Evolutionary conservation across 164 flowering plant genomes (phyloP).

Genomic region (Buxus sempervirens): DNA sequence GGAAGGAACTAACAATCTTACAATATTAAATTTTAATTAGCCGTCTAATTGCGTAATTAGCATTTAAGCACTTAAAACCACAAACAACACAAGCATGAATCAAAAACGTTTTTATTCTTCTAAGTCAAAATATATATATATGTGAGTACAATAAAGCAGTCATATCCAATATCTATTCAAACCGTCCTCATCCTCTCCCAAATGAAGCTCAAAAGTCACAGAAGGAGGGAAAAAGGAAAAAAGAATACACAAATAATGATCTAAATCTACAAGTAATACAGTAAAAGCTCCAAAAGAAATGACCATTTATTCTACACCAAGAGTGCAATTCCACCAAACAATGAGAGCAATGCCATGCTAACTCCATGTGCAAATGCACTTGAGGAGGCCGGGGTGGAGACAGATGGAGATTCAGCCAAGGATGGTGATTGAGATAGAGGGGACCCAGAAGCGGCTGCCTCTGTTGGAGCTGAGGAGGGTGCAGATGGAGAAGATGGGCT

Average conservation of each 20-base stretch:
- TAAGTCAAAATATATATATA: slow-evolving; percentile 28
- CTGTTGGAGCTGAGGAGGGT: neutral
- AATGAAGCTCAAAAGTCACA: slow-evolving; percentile 24
- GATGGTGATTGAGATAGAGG: neutral
- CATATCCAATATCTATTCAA: slow-evolving; percentile 20
- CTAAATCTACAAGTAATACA: slow-evolving; percentile 21
- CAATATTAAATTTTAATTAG: too few species aligned
- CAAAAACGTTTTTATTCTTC: slow-evolving; percentile 23
- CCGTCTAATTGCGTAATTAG: neutral
- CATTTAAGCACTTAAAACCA: neutral
- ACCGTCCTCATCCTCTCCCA: slow-evolving; percentile 20
- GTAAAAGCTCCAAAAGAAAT: slow-evolving; percentile 8
- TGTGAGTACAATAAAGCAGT: slow-evolving; percentile 23
- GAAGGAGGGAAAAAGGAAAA: slow-evolving; percentile 12
- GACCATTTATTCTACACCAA: slow-evolving; percentile 14
- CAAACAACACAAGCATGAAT: slow-evolving; percentile 15
- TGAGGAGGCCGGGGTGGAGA: neutral
- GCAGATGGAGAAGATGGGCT: slow-evolving; percentile 11
- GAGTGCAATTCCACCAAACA: slow-evolving; percentile 38
- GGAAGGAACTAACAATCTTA: too few species aligned
- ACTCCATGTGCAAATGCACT: slow-evolving; percentile 26
- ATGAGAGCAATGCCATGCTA: slow-evolving; percentile 28
- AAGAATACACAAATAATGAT: slow-evolving; percentile 32
- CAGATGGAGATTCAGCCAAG: slow-evolving; percentile 4
- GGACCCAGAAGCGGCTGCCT: neutral